Conservation (phyloP, 345 rosid genomes). For the Salix koriyanagi region DNA sequence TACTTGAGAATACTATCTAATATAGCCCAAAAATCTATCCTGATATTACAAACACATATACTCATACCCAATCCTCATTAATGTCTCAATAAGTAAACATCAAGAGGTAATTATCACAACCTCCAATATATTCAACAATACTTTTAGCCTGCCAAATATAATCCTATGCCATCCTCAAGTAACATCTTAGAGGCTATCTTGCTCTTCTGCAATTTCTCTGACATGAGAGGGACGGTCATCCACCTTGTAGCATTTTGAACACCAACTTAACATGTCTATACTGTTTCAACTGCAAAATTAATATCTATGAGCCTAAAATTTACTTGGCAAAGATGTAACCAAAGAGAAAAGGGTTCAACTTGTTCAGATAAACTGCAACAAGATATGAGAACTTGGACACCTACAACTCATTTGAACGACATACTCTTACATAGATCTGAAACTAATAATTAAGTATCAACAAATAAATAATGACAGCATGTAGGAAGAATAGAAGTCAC, state of each 20-base stretch:
- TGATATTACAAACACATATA: background rate
- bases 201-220: background rate
- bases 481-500: slow-evolving; percentile 4
- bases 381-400: background rate
- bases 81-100: background rate
- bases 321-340: background rate
- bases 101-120: background rate
- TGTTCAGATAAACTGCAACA: background rate
- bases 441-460: slow-evolving; percentile 4
- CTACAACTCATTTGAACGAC: background rate
- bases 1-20: background rate
- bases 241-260: background rate
- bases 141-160: background rate
- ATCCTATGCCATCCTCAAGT: slow-evolving; percentile 8
- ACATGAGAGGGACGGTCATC: background rate
- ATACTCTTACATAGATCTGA: background rate
- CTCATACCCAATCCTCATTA: background rate
- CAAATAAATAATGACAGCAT: slow-evolving; percentile 13
- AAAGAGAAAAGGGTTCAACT: slow-evolving; percentile 3
- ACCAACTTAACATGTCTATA: background rate
- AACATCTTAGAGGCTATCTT: background rate
- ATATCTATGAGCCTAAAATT: background rate
- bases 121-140: slow-evolving; percentile 5
- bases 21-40: background rate
- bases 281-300: background rate